Evolutionary conservation across 495 filamentous ascomycete species (phyloP).

Genomic region (Letharia lupina): DNA sequence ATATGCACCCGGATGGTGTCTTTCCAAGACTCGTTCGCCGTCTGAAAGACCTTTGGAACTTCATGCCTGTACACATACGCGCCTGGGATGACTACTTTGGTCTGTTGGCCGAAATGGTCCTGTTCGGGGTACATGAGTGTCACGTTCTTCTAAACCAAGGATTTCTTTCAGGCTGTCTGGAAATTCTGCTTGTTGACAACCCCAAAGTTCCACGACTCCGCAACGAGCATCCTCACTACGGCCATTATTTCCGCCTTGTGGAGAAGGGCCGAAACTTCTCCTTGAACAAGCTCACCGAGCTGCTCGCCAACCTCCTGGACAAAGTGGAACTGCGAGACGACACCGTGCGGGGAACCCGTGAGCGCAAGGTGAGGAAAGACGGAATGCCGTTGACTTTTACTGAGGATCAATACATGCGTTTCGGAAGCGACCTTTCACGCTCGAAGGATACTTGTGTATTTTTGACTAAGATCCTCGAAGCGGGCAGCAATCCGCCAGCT

Average conservation of each 20-base stretch:
- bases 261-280: constrained; percentile 47
- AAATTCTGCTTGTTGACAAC: constrained; percentile 55
- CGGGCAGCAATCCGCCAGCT: constrained; percentile 31
- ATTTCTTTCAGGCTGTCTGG: constrained; percentile 49
- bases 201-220: constrained; percentile 44
- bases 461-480: constrained; percentile 39
- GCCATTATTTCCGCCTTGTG: constrained; percentile 45
- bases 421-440: constrained; percentile 24
- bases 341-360: constrained; percentile 12
- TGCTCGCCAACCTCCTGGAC: constrained; percentile 35
- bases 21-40: constrained; percentile 48
- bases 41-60: constrained; percentile 45
- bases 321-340: constrained; percentile 33
- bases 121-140: constrained; percentile 46
- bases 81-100: constrained; percentile 79
- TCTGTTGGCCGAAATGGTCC: constrained; percentile 52
- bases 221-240: constrained; percentile 44
- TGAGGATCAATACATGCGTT: constrained; percentile 34
- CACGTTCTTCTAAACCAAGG: constrained; percentile 45
- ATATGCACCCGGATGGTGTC: constrained; percentile 24
- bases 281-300: constrained; percentile 37
- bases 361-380: constrained; percentile 23
- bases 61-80: constrained; percentile 47
- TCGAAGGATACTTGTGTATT: constrained; percentile 29
- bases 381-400: constrained; percentile 32